Evolutionary conservation across 192 early-diverging fungal genomes (phyloP), one percentile per base, ranked within the genome.

Genomic region (Gigaspora rosea): DNA sequence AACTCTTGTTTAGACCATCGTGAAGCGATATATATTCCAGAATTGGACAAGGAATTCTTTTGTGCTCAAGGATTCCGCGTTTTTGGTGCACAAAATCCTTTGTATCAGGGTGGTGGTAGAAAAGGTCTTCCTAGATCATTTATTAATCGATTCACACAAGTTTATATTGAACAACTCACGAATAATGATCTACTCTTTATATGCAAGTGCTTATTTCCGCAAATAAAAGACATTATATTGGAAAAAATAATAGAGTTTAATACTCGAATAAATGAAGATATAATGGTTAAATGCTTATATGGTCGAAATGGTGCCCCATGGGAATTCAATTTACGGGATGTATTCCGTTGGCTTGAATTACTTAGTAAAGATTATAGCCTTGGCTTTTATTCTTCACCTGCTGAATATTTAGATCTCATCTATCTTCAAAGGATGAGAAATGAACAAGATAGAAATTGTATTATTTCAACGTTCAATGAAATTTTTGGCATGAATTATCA

Each of bases 271-370:
- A 95, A 95, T 78, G 82, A 91, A 56, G 91, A 92, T 69, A 95
- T 93, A 0, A 95, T 95, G 91, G 87, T 88, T 58, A 85, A 87
- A 61, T 88, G 94, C 27, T 76, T 78, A 59, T 97, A 96, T 87
- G 86, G 84, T 27, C 82, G 88, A 4, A 82, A 86, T 2, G 97
- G 97, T 12, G 84, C 88, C 16, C 97, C 97, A 2, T 99, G 97
- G 97, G 97, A 99, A 78, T 99, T 98, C 82, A 99, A 99, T 77
- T 80, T 99, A 77, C 93, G 97, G n/a, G 97, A 99, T 86, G 92
- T 97, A 35, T 89, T 94, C 81, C 91, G 97, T 41, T 97, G 97
- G 91, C 85, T 99, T 74, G 94, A 97, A 51, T 81, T 98, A 22
- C 87, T 93, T 80, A 80, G 83, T n/a, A 85, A 85, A 66, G 78